A percentile compares a stretch with the other conserved stretches of the same genome.
Conservation (phyloP, 2,329 filamentous ascomycete genomes). For the Colletotrichum chlorophyti region DNA sequence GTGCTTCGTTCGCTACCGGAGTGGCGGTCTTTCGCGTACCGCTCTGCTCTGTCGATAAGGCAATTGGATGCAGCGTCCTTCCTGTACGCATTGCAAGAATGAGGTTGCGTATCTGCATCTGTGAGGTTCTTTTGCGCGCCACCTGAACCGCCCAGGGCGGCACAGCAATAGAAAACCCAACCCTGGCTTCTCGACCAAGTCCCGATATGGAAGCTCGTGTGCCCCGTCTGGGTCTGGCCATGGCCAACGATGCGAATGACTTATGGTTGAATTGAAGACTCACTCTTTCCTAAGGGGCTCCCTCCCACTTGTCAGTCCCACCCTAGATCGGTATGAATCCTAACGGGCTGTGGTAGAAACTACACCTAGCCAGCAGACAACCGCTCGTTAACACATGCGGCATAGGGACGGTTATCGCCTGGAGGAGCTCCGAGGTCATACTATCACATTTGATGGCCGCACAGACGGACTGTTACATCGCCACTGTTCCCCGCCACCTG, state of each 20-base stretch:
- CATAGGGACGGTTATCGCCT: slow-evolving; percentile 1
- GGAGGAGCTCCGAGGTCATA: neutral
- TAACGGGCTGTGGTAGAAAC: neutral
- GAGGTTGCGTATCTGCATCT: neutral
- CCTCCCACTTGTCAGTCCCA: slow-evolving; percentile 10
- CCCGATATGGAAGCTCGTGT: too few relatives aligned
- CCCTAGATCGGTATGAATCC: neutral
- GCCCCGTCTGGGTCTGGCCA: too few relatives aligned
- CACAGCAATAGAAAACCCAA: neutral
- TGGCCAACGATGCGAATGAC: neutral
- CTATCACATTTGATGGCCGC: neutral
- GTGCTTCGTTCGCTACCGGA: slow-evolving; percentile 2
- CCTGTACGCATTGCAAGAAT: too few relatives aligned
- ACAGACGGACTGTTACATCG: neutral
- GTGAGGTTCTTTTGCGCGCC: neutral
- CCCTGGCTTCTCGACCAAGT: neutral
- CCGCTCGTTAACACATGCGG: too few relatives aligned
- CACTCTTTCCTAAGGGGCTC: neutral
- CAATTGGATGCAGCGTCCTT: too few relatives aligned
- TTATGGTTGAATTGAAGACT: neutral
- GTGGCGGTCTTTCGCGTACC: neutral
- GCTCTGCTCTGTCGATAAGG: neutral
- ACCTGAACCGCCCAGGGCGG: neutral
- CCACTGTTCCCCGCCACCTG: slow-evolving; percentile 9
- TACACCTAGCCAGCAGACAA: neutral